A percentile compares a stretch with the other conserved stretches of the same genome.
Evolutionary conservation across 1,139 yeast species (phyloP).

Genomic region (Suzukiozyma palmioleophila): DNA sequence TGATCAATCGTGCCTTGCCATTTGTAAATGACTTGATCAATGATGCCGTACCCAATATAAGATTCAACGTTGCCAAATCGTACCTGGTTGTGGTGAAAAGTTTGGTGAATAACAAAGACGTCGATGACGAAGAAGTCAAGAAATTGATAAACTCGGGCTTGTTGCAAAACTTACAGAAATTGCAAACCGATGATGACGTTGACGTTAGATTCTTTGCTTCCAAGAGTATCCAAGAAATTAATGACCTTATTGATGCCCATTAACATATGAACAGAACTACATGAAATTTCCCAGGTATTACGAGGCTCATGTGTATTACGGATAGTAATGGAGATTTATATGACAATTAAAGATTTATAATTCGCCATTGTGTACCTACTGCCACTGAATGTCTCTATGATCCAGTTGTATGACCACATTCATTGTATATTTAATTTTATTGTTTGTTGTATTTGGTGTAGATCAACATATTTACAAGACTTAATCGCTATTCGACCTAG

Average conservation of each 20-base stretch:
- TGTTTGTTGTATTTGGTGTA: not conserved
- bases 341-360: no score
- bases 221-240: slow-evolving; percentile 47
- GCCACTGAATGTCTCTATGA: no score
- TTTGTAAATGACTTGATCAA: slow-evolving; percentile 66
- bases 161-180: slow-evolving; percentile 59
- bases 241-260: slow-evolving; percentile 15
- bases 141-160: slow-evolving; percentile 52
- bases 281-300: no score
- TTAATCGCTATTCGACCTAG: slow-evolving; percentile 5
- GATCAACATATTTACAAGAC: not conserved
- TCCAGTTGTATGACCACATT: no score
- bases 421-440: no score
- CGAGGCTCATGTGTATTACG: no score
- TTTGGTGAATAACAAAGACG: slow-evolving; percentile 26
- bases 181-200: slow-evolving; percentile 71
- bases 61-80: slow-evolving; percentile 92
- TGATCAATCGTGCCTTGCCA: slow-evolving; percentile 68
- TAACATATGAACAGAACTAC: not conserved
- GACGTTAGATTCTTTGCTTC: slow-evolving; percentile 88
- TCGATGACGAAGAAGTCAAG: slow-evolving; percentile 22
- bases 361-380: no score
- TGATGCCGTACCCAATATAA: slow-evolving; percentile 89
- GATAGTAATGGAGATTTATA: no score
- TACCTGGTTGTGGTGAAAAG: slow-evolving; percentile 58